Evolutionary conservation across 768 basidiomycete species (phyloP), one percentile per base, ranked within the genome.

Genomic region (Trametopsis cervina): DNA sequence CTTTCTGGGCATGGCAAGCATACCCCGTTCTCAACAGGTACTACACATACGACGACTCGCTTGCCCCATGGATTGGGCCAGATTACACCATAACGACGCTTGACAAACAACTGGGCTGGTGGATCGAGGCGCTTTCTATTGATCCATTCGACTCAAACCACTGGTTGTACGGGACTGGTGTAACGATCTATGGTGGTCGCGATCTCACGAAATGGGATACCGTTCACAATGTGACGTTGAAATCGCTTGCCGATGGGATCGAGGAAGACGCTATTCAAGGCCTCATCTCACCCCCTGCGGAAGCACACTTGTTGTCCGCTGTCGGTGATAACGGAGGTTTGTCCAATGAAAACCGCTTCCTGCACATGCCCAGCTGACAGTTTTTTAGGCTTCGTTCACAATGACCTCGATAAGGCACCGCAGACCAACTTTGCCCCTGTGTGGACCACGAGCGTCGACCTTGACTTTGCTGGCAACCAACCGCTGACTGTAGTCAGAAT

Each of bases 81-180:
- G 67, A 72, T 51, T 66, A 62, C 49, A 73, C 73, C 6, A 69
- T 73, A n/a, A 68, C 65, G 1, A 69, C 63, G 18, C 58, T 67
- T 13, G 73, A 73, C 4, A 65, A 67, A 45, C 80, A 80, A 51
- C 74, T 81, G 40, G 81, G 82, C 9, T 83, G 81, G 81, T 82
- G 82, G 81, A 83, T 84, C 75, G 81, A 84, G 68, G 63, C 78
- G 67, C 60, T 82, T 40, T 68, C 64, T 18, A 83, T 83, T 40
- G 75, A 85, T 60, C 82, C 81, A 0, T 80, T 83, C 55, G 76
- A 85, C 58, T 80, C 77, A 1, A 75, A 83, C 57, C 81, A 83
- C 59, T 81, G 79, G 77, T 63, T 84, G 17, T 83, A 83, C 59
- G 81, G 83, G n/a, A 85, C 83, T 13, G 82, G 83, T 22, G 72